phyloP scores from a whole-genome alignment of 2,329 filamentous ascomycete genomes.

The Colletotrichum salicis region DNA sequence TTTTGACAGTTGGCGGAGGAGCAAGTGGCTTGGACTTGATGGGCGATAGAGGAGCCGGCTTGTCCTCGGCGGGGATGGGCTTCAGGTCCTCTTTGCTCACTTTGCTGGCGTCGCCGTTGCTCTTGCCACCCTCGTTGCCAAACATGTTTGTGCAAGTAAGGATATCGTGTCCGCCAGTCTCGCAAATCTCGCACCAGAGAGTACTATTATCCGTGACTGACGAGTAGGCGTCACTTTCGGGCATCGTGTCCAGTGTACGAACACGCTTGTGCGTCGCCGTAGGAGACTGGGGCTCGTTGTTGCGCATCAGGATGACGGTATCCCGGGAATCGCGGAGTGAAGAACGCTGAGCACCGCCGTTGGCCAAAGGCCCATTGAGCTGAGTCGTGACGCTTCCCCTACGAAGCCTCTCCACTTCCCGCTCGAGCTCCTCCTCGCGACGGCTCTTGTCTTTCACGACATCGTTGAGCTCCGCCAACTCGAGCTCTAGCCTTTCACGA shows the following conservation, averaged over 20 bases:
- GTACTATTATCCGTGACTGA: conserved; percentile 77
- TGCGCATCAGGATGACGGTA: conserved; percentile 69
- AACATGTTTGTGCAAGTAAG: conserved; percentile 94
- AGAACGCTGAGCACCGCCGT: conserved; percentile 62
- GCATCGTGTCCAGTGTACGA: conserved; percentile 73
- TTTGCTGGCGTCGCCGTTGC: conserved; percentile 41
- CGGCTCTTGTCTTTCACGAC: conserved; percentile 77
- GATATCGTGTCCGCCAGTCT: conserved; percentile 91
- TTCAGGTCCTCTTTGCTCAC: conserved; percentile 51
- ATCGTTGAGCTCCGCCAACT: conserved; percentile 80
- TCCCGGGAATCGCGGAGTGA: conserved; percentile 74
- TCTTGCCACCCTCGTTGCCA: conserved; percentile 56
- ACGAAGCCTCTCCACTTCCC: conserved; percentile 77
- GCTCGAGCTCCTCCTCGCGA: conserved; percentile 87
- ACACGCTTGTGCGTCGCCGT: conserved; percentile 61
- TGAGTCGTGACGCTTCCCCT: conserved; percentile 47
- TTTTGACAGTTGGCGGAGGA: conserved; percentile 54
- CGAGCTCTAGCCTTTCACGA: conserved; percentile 79
- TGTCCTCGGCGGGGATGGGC: conserved; percentile 53
- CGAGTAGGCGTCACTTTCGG: conserved; percentile 76
- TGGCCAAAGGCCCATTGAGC: conserved; percentile 41
- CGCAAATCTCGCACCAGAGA: conserved; percentile 95
- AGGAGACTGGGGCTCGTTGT: conserved; percentile 57
- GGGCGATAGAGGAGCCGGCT: conserved; percentile 67
- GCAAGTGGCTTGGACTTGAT: conserved; percentile 56